phyloP scores from a whole-genome alignment of 805 yeast species.

The Ogataea nakhonphanomensis region DNA sequence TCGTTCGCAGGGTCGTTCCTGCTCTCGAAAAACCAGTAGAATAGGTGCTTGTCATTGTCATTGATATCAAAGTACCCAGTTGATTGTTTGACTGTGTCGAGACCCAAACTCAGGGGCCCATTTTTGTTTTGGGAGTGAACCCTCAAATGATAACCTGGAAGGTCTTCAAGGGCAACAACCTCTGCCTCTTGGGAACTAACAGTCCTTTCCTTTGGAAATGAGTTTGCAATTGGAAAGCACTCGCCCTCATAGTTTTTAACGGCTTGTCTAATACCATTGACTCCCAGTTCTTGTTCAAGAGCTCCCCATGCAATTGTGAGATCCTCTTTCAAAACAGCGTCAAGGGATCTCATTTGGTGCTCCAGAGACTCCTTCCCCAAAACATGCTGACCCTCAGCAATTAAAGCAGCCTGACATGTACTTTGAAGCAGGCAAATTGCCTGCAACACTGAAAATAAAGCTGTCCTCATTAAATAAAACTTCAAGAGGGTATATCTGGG shows the following conservation, averaged over 20 bases:
- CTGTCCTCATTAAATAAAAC: too few relatives aligned
- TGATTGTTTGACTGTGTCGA: constrained; percentile 79
- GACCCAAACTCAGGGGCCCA: constrained; percentile 64
- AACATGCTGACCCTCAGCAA: too few relatives aligned
- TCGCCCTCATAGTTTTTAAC: constrained; percentile 10
- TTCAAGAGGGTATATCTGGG: too few relatives aligned
- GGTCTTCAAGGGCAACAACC: constrained; percentile 8
- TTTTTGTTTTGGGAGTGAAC: constrained; percentile 13
- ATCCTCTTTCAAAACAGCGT: too few relatives aligned
- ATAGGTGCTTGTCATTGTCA: constrained; percentile 71
- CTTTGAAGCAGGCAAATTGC: too few relatives aligned
- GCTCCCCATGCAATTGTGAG: too few relatives aligned
- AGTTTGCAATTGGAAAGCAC: constrained; percentile 10
- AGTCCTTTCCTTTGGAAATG: constrained; percentile 7
- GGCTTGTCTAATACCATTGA: neutral
- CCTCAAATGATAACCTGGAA: constrained; percentile 27
- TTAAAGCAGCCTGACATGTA: too few relatives aligned
- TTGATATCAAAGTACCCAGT: constrained; percentile 79
- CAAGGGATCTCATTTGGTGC: too few relatives aligned
- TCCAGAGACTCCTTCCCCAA: too few relatives aligned
- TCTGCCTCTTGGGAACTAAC: constrained; percentile 4
- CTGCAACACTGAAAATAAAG: too few relatives aligned
- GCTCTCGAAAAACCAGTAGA: constrained; percentile 79
- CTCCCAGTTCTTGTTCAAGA: too few relatives aligned
- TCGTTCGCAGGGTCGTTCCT: constrained; percentile 84